Base-by-base conservation (phyloP, 139 green algal species). In the Pleodorina starrii region DNA sequence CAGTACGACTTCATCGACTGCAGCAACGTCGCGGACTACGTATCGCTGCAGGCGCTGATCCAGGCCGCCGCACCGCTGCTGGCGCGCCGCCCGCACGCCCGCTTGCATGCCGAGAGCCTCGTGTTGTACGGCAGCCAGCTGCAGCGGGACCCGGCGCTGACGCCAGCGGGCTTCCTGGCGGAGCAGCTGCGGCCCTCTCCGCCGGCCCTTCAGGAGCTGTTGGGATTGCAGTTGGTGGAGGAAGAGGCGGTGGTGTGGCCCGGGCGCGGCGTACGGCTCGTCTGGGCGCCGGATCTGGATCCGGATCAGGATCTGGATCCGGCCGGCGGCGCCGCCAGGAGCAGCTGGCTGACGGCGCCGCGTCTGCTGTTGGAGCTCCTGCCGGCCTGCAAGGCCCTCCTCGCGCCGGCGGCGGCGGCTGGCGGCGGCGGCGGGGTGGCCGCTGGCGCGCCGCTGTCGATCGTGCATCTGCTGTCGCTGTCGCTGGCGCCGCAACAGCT, bases 1-100 rank as follows among this genome's bases (percentile, higher is more conserved):
- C 35, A 59, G 0, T 91, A 84, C 63, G 88, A 91, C 54, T 89
- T 85, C 79, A 91, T 91, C n/a, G 79, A 91, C 57, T 85, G 50
- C n/a, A 84, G 46, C 69, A 91, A 91, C 35, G 88, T 91, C 10
- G 57, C 54, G 2, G 69, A 89, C 50, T 89, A 89, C 32, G 69
- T 82, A n/a, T 75, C 60, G 14, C 60, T 87, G 44, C 81, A 46
- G 60, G 59, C 59, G n/a, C 60, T 87, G n/a, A 7, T 77, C 42
- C 42, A 63, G 43, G 60, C 81, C 10, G 59, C 81, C 4, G 81
- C 81, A 42, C 81, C 81, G 42, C 16, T 63, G 59, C 59, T 87
- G 29, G 21, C 14, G 60, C 72, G 43, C 25, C 0, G 19, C 29
- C 59, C 60, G n/a, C 43, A 87, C 81, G 29, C 59, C 12, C 60